Evolutionary conservation across 805 yeast genomes (phyloP), one percentile per base, ranked within the genome.

Genomic region (Wickerhamomyces ciferrii): DNA sequence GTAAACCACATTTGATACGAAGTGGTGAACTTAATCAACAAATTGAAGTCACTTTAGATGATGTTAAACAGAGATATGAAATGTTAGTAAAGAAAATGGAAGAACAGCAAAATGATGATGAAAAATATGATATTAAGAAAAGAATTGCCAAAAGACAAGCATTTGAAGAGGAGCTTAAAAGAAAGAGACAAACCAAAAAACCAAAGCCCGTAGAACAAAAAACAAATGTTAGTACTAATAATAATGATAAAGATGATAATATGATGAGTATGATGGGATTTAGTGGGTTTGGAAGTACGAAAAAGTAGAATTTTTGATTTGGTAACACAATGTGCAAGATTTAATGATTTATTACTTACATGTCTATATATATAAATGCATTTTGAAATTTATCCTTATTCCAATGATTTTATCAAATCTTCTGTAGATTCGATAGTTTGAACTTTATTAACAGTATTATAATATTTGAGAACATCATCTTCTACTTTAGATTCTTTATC

Each of bases 361-460:
- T 35, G 18, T 45, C 24, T 35, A 20, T 46, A 38, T 43, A 23
- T 29, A 38, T 19, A 36, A n/a, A 5, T 10, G 23, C 34, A 15
- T 10, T 29, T 17, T 14, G 19, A n/a, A 2, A 24, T 17, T 14
- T 10, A 11, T 3, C 19, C 9, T 18, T n/a, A 25, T 25, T 39
- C 21, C 9, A 39, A 24, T 25, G 14, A 21, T 8, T 37, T 21
- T n/a, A 18, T 20, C 13, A 47, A 32, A 3, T 50, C 45, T 20
- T 44, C 43, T 15, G 41, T 9, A 5, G 43, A 24, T 7, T 54
- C 56, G 2, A 59, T 42, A 8, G 50, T 43, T 14, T 54, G 51
- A 1, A 71, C 73, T 60, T 83, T 85, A 44, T 75, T 73, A 15
- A 86, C 91, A 18, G 87, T 82, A 13, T 75, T 73, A 58, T 81